These are phyloP conservation scores for Moesziomyces sp. DNA, from an alignment of 1,284 basidiomycete genomes.

Conservation along the genomic window DNA sequence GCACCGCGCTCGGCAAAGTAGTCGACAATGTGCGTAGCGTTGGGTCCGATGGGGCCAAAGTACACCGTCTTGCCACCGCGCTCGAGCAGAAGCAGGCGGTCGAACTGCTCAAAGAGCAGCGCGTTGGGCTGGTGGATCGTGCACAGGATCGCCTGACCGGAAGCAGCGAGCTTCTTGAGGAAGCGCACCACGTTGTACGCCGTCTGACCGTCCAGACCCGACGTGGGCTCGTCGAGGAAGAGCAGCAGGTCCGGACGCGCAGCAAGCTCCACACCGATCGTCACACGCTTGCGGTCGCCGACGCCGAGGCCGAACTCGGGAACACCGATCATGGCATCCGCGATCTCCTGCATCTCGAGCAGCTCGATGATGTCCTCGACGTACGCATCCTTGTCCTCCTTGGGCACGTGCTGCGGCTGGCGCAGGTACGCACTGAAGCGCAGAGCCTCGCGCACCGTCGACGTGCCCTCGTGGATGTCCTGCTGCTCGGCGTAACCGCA, in stretches of 20 bases:
- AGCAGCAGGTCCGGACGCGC: slow-evolving; percentile 46
- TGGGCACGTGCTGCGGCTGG: slow-evolving; percentile 77
- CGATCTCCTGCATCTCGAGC: slow-evolving; percentile 79
- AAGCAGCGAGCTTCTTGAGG: slow-evolving; percentile 46
- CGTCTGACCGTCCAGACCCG: slow-evolving; percentile 42
- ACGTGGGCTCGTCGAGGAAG: slow-evolving; percentile 71
- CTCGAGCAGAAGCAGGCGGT: slow-evolving; percentile 38
- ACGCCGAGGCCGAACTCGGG: slow-evolving; percentile 72
- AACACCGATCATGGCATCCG: slow-evolving; percentile 76
- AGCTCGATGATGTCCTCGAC: slow-evolving; percentile 82
- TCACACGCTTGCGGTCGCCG: slow-evolving; percentile 77
- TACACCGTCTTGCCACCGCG: slow-evolving; percentile 47
- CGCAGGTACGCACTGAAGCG: slow-evolving; percentile 83
- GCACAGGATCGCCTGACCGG: slow-evolving; percentile 51
- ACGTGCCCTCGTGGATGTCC: slow-evolving; percentile 83
- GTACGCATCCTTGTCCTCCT: slow-evolving; percentile 81
- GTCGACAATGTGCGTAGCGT: slow-evolving; percentile 33
- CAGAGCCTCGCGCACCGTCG: slow-evolving; percentile 84
- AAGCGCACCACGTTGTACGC: slow-evolving; percentile 50
- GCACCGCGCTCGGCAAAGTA: slow-evolving; percentile 41
- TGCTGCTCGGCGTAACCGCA: slow-evolving; percentile 79
- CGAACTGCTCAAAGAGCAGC: slow-evolving; percentile 47
- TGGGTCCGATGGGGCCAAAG: slow-evolving; percentile 37
- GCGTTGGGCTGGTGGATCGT: slow-evolving; percentile 54
- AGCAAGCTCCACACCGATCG: slow-evolving; percentile 44